Evolutionary conservation across 148 eudicot species (phyloP).

Genomic region (Silene latifolia): DNA sequence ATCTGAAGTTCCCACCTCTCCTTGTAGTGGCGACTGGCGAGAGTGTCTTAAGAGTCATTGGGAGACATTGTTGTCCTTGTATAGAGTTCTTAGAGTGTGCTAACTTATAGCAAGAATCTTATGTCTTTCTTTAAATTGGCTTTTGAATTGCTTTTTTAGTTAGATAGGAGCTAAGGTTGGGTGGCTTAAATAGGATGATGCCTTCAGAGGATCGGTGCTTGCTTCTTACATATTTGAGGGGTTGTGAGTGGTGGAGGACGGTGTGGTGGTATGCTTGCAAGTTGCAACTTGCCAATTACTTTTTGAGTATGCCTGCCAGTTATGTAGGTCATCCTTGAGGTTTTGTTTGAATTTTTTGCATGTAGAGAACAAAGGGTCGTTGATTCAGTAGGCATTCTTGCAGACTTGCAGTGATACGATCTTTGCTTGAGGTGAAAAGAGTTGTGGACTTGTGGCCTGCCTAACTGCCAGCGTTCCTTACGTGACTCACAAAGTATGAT

Average conservation of each 20-base stretch:
- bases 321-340: not conserved
- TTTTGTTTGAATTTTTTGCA: not conserved
- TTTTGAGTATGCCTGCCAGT: not conserved
- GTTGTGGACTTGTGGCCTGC: no score
- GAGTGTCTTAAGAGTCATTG: not conserved
- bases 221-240: not conserved
- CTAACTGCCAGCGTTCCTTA: no score
- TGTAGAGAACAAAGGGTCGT: not conserved
- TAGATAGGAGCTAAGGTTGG: not conserved
- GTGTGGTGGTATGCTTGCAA: not conserved
- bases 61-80: not conserved
- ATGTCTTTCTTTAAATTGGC: not conserved
- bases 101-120: not conserved
- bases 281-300: not conserved
- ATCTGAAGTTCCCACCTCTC: no score
- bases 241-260: not conserved
- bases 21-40: not conserved
- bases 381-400: not conserved
- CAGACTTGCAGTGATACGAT: no score
- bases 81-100: no score
- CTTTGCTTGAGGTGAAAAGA: no score
- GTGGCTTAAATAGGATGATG: not conserved
- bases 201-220: not conserved
- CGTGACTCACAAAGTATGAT: no score
- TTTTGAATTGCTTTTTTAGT: not conserved